Percentiles rank a stretch among this genome's conserved stretches.
phyloP scores from a whole-genome alignment of 2,329 filamentous ascomycete genomes.

The Allantophomopsis cytisporea region DNA sequence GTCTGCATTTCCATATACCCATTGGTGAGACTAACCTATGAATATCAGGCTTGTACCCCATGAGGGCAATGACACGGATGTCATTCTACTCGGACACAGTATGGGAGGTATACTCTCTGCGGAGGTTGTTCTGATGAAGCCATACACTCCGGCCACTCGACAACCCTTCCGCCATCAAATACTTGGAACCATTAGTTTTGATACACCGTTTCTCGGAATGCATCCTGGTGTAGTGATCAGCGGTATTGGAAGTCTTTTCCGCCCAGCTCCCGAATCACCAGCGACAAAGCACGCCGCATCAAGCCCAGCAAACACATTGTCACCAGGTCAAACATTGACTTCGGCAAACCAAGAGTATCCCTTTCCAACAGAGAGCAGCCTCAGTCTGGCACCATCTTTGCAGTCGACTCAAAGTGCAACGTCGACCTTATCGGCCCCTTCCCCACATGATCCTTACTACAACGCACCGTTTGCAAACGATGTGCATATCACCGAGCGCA shows the following conservation, averaged over 20 bases:
- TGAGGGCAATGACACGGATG: slow-evolving; percentile 59
- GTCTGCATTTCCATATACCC: no score
- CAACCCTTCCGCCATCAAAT: slow-evolving; percentile 56
- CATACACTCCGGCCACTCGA: slow-evolving; percentile 7
- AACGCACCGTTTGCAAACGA: slow-evolving; percentile 70
- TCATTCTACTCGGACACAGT: slow-evolving; percentile 75
- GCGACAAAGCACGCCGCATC: slow-evolving; percentile 4
- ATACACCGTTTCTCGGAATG: slow-evolving; percentile 78
- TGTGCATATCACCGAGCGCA: slow-evolving; percentile 50
- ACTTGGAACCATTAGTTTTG: slow-evolving; percentile 68
- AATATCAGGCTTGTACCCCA: slow-evolving; percentile 56
- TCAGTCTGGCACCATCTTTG: not conserved
- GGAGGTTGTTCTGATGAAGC: slow-evolving; percentile 54
- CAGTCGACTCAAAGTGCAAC: slow-evolving; percentile 8
- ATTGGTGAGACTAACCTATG: not conserved
- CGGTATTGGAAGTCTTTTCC: slow-evolving; percentile 68
- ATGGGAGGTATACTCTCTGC: slow-evolving; percentile 79
- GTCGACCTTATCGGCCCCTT: slow-evolving; percentile 9
- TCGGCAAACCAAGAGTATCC: not conserved
- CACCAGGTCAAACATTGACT: slow-evolving; percentile 6
- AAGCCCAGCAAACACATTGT: slow-evolving; percentile 7
- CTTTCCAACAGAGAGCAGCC: not conserved
- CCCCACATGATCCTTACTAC: slow-evolving; percentile 45
- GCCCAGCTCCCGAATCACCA: slow-evolving; percentile 25
- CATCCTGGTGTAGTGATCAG: slow-evolving; percentile 80